Conservation (phyloP, 192 early-diverging fungal genomes). For the Rhizophlyctis rosea region DNA sequence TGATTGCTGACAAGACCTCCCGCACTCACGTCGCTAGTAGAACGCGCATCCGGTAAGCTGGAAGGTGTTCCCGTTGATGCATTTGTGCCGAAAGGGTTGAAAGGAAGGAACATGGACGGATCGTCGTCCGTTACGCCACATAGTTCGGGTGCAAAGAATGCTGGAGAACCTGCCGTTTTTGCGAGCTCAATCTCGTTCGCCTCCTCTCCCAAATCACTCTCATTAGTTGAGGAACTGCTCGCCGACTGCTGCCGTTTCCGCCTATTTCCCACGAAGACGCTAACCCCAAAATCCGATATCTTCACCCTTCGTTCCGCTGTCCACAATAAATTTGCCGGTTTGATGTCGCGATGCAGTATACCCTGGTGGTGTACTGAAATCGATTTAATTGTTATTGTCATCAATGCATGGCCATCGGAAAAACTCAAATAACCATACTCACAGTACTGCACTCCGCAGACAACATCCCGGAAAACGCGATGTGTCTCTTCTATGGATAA, state of each 20-base stretch:
- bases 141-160: conserved; percentile 98
- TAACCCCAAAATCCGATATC: conserved; percentile 99
- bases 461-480: conserved; percentile 83
- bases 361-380: conserved; percentile 83
- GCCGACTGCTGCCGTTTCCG: conserved; percentile 1
- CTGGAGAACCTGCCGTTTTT: conserved; percentile 93
- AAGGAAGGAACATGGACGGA: not conserved
- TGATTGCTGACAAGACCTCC: conserved; percentile 5
- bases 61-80: not conserved
- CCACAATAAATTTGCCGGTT: conserved; percentile 91
- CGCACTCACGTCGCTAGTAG: not conserved
- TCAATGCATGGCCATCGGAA: conserved; percentile 16
- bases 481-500: conserved; percentile 63
- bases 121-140: conserved; percentile 68
- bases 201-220: not conserved
- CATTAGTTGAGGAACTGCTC: not conserved
- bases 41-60: not conserved
- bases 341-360: conserved; percentile 96
- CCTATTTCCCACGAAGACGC: conserved; percentile 63
- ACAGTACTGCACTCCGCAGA: conserved; percentile 90
- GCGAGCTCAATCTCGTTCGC: conserved; percentile 79
- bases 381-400: conserved; percentile 15
- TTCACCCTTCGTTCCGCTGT: conserved; percentile 77
- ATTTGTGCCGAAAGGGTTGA: conserved; percentile 4
- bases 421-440: conserved; percentile 29